Percentiles rank a stretch among this genome's conserved stretches.
These are phyloP conservation scores for Phanerochaete sordida DNA, from an alignment of 768 basidiomycete species.

Conservation along the genomic window DNA sequence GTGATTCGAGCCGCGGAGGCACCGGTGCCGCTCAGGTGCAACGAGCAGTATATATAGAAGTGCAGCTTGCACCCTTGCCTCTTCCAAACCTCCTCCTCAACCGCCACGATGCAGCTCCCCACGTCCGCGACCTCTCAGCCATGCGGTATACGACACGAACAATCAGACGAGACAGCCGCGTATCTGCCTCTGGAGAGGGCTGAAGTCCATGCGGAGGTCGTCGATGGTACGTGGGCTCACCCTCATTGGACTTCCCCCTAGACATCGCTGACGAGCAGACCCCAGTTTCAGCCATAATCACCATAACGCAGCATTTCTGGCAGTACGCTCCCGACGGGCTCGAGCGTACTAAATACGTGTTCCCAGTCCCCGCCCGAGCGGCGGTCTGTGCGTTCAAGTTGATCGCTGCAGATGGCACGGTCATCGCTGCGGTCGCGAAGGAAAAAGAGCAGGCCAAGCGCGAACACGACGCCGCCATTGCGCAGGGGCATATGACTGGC, in stretches of 20 bases:
- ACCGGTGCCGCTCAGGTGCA: no score
- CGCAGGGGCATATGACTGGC: conserved; percentile 38
- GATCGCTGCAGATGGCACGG: conserved; percentile 38
- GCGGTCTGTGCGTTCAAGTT: conserved; percentile 55
- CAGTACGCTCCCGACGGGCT: conserved; percentile 23
- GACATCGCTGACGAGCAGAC: neutral
- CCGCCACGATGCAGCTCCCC: no score
- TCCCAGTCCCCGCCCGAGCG: conserved; percentile 53
- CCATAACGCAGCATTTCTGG: conserved; percentile 6
- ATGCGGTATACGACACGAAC: no score
- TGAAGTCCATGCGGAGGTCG: conserved; percentile 2
- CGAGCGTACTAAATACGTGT: conserved; percentile 47
- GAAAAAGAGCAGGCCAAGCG: conserved; percentile 43
- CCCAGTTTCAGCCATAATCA: conserved; percentile 10
- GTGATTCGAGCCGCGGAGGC: no score
- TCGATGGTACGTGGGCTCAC: conserved; percentile 6
- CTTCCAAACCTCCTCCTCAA: no score
- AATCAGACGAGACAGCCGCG: no score
- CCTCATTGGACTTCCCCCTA: neutral
- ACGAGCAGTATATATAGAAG: no score
- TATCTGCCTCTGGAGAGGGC: conserved; percentile 8
- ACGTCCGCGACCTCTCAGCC: no score
- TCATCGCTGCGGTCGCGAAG: conserved; percentile 42
- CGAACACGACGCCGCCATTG: conserved; percentile 38
- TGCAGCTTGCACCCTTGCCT: no score